phyloP scores from a whole-genome alignment of 139 green algal species.

The Dunaliella sp. region DNA sequence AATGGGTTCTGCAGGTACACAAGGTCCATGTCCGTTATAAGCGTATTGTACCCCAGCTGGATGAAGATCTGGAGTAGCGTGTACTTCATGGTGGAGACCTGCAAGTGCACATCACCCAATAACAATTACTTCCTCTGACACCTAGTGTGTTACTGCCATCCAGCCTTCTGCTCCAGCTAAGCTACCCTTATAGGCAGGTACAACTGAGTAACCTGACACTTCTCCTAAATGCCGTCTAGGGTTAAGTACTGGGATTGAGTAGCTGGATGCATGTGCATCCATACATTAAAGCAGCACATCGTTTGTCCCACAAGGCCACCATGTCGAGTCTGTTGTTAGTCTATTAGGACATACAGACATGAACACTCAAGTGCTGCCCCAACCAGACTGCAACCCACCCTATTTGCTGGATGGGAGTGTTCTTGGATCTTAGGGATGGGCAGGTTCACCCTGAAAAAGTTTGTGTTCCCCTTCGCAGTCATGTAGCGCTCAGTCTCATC shows the following conservation, averaged over 20 bases:
- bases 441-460: conserved; percentile 30
- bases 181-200: too few species aligned
- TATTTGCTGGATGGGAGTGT: conserved; percentile 31
- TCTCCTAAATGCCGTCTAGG: too few species aligned
- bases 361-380: too few species aligned
- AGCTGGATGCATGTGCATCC: too few species aligned
- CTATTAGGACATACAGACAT: background rate
- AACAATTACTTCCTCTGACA: too few species aligned
- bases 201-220: too few species aligned
- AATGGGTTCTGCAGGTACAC: conserved; percentile 46
- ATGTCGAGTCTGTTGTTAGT: background rate
- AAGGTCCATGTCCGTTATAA: conserved; percentile 60
- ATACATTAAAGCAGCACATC: too few species aligned
- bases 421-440: conserved; percentile 15
- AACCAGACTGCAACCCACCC: background rate
- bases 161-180: too few species aligned
- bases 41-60: conserved; percentile 42
- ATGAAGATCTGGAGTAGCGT: conserved; percentile 29
- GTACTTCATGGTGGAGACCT: conserved; percentile 38
- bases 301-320: too few species aligned
- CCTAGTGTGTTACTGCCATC: too few species aligned
- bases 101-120: too few species aligned
- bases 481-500: conserved; percentile 41
- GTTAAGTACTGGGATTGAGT: too few species aligned
- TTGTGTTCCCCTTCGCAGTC: background rate